Evolutionary conservation across 73 alveolate species (phyloP), one percentile per base, ranked within the genome.

Genomic region (Urostyla sp.): DNA sequence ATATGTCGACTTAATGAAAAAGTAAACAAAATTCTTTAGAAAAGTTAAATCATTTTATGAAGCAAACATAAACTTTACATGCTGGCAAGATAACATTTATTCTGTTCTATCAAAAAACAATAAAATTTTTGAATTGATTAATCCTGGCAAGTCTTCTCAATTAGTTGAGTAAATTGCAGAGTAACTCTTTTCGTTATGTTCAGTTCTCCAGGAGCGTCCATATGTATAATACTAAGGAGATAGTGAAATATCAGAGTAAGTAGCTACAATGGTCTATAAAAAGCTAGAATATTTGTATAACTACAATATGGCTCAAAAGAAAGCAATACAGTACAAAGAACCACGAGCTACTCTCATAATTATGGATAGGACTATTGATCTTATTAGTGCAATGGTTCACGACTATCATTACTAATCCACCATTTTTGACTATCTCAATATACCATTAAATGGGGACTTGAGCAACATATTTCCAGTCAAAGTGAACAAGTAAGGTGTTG

Each of bases 311-410:
- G n/a, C 5, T 27, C 57, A 32, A 30, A 40, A 31, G 5, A 36
- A 59, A 8, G 28, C 37, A 8, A 40, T 63, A 1, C 24, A 35
- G 56, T 44, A 1, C 80, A 46, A 73, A 52, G 85, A 81, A 35
- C 80, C 78, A 56, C 67, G 92, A 44, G 95, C 93, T n/a, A 91
- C 89, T 31, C 79, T 91, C 52, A 45, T 91, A 36, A 72, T 91
- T 54, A 52, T 92, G 38, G 97, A 91, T 61, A 55, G 97, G 35
- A 80, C 95, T 24, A 83, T 88, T 61, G 97, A 91, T 55, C 82
- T 89, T 50, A 60, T 78, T 30, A 72, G 95, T 0, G 95, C 97
- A 44, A 46, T 91, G 48, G 84, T 91, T 40, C 97, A 91, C 73
- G 97, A 91, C 80, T 91, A 88, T 78, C 77, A 80, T 30, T 91